A percentile compares a stretch with the other conserved stretches of the same genome.
These are phyloP conservation scores for Acarospora socialis DNA, from an alignment of 2,329 filamentous ascomycete species.

Conservation along the genomic window DNA sequence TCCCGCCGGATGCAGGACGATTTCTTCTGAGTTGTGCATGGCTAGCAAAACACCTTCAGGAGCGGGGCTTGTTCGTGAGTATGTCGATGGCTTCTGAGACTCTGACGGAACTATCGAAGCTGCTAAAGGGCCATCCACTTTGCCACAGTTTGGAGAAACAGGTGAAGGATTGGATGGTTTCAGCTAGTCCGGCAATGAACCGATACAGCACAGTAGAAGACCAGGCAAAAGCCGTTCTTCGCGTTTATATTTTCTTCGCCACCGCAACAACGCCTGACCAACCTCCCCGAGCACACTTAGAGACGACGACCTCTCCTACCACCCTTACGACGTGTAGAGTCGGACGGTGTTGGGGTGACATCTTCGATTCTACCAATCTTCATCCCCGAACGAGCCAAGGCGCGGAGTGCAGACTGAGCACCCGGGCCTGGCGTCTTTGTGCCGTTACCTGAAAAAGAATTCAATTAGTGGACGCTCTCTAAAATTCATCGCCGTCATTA, in stretches of 20 bases:
- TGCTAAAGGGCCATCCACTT: too few relatives aligned
- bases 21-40: too few relatives aligned
- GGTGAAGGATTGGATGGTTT: too few relatives aligned
- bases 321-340: constrained; percentile 99
- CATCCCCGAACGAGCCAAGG: constrained; percentile 97
- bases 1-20: too few relatives aligned
- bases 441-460: constrained; percentile 57
- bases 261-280: constrained; percentile 16
- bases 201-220: too few relatives aligned
- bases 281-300: constrained; percentile 39
- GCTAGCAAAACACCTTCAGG: too few relatives aligned
- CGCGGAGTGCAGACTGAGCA: constrained; percentile 97
- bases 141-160: too few relatives aligned
- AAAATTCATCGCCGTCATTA: not conserved
- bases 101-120: too few relatives aligned
- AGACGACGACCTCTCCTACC: constrained; percentile 99
- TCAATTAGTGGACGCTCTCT: constrained; percentile 6
- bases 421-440: constrained; percentile 99
- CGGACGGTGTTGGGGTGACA: constrained; percentile 96
- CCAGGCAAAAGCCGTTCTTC: constrained; percentile 40
- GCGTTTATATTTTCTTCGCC: constrained; percentile 30
- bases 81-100: too few relatives aligned
- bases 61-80: too few relatives aligned
- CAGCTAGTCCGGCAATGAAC: too few relatives aligned
- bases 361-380: constrained; percentile 99